phyloP scores from a whole-genome alignment of 805 yeast genomes.

The Pichia paraexigua region DNA sequence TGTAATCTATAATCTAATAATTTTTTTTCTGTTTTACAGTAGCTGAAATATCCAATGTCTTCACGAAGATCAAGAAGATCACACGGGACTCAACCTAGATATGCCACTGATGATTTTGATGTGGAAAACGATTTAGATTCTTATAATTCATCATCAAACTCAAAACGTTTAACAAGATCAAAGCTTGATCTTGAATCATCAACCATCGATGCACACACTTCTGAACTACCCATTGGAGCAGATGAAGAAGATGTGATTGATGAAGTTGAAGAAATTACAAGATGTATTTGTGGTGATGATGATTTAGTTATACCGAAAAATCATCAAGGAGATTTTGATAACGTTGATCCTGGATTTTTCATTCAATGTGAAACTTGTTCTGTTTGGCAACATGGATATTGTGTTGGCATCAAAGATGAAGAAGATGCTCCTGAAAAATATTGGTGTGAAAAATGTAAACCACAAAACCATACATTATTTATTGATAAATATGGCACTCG shows the following conservation, averaged over 20 bases:
- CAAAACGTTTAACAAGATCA: constrained; percentile 3
- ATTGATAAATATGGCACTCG: constrained; percentile 39
- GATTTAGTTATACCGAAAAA: constrained; percentile 31
- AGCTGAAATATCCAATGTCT: constrained; percentile 14
- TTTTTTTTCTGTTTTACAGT: not conserved
- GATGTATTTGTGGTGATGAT: constrained; percentile 48
- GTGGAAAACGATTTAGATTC: constrained; percentile 7
- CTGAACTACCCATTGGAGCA: constrained; percentile 7
- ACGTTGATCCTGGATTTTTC: constrained; percentile 49
- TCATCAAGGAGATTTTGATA: constrained; percentile 30
- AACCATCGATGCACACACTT: not conserved
- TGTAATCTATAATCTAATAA: not conserved
- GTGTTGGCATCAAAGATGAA: constrained; percentile 77
- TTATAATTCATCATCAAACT: not conserved
- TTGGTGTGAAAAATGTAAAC: constrained; percentile 89
- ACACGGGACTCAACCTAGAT: constrained; percentile 12
- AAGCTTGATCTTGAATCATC: not conserved
- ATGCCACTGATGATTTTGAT: constrained; percentile 15
- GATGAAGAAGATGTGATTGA: constrained; percentile 23
- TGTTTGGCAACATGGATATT: constrained; percentile 97
- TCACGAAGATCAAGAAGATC: constrained; percentile 27
- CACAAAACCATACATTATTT: constrained; percentile 63
- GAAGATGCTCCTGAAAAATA: constrained; percentile 84
- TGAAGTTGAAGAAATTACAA: constrained; percentile 37
- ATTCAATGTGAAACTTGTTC: constrained; percentile 86